Evolutionary conservation across 2,329 filamentous ascomycete genomes (phyloP), one percentile per base, ranked within the genome.

Genomic region (Botrytis sinoallii): DNA sequence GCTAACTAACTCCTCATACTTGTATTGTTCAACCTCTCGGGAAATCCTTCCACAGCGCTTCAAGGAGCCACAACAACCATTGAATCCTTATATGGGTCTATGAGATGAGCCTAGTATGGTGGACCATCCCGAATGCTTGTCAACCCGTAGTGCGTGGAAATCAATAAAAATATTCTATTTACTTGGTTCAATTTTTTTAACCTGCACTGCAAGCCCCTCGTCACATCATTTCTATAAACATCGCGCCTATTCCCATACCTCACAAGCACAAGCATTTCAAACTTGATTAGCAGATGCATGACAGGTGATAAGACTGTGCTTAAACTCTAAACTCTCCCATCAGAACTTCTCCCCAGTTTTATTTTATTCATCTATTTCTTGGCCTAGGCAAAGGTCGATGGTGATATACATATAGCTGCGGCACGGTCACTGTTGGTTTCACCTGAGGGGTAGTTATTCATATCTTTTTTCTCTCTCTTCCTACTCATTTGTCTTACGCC

Each of bases 201-300:
- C 55, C 68, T 67, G 32, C 46, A 67, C 69, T 65, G 69, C 57
- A 71, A 52, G 60, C 32, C 63, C 57, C 42, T 46, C 35, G 35
- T 72, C 70, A 72, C 70, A 68, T 59, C 70, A 22, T 40, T 66
- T 55, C 35, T 61, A 70, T 73, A 70, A 70, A 73, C 71, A 73
- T 70, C 61, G 71, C 71, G 71, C 71, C 29, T 73, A 73, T 72
- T 59, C 40, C 52, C 29, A 46, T 20, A 68, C 22, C 42, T 59
- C 14, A 60, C 40, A 42, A 42, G 35, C 52, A 70, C 16, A 61
- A 44, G 52, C 68, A 70, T 61, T 40, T 60, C 68, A 35, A 46
- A 48, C 48, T n/a, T 55, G 4, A 25, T 65, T 44, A 61, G 38
- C 68, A 65, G 32, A 32, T 63, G 38, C 57, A 71, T 71, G 29